Evolutionary conservation across 768 basidiomycete species (phyloP).

Genomic region (Serendipita vermifera): DNA sequence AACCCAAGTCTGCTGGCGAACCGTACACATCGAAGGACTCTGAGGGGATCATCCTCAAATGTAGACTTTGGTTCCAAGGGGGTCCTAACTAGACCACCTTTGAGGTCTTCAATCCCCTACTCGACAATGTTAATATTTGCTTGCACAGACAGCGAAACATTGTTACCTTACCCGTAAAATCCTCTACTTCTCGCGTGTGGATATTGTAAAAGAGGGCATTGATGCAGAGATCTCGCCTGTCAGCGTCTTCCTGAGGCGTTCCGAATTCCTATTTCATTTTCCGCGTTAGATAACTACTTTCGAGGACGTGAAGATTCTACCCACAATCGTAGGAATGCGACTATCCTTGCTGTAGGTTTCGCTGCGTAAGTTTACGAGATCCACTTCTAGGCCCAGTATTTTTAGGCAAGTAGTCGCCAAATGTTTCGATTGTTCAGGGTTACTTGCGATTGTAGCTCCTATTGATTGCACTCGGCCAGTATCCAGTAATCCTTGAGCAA

Average conservation of each 20-base stretch:
- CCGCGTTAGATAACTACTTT: no score
- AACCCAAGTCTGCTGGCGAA: conserved; percentile 90
- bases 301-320: conserved; percentile 33
- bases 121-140: conserved; percentile 11
- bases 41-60: conserved; percentile 86
- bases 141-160: background rate
- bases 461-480: conserved; percentile 37
- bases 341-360: conserved; percentile 83
- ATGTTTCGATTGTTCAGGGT: conserved; percentile 96
- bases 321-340: conserved; percentile 79
- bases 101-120: conserved; percentile 77
- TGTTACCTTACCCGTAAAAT: conserved; percentile 62
- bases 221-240: conserved; percentile 86
- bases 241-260: conserved; percentile 81
- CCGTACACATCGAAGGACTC: conserved; percentile 79
- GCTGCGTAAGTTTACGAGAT: conserved; percentile 85
- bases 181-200: conserved; percentile 73
- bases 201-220: conserved; percentile 96
- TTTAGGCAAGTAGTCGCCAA: conserved; percentile 86
- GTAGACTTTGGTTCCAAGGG: conserved; percentile 79
- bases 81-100: conserved; percentile 66
- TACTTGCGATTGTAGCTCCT: conserved; percentile 52
- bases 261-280: conserved; percentile 86
- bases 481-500: conserved; percentile 64
- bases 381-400: conserved; percentile 69